Percentiles rank a stretch among this genome's conserved stretches.
phyloP scores from a whole-genome alignment of 371 early-diverging fungal genomes.

The Blakeslea trispora region DNA sequence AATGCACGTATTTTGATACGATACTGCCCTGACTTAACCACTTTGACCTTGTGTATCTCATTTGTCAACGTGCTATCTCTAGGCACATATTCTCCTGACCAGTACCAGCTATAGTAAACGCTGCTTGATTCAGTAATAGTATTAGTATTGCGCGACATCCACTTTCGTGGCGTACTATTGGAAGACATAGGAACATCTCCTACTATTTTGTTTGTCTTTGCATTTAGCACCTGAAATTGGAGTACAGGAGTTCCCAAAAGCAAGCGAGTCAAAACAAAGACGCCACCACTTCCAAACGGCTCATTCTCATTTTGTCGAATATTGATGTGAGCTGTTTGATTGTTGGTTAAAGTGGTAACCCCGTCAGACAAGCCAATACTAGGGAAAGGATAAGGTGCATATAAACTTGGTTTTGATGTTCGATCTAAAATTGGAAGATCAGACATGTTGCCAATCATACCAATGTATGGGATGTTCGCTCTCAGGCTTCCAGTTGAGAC shows the following conservation, averaged over 20 bases:
- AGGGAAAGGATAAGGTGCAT: conserved; percentile 22
- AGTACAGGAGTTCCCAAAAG: conserved; percentile 27
- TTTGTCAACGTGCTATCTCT: conserved; percentile 18
- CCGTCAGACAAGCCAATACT: conserved; percentile 22
- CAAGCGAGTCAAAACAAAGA: conserved; percentile 24
- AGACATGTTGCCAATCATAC: conserved; percentile 35
- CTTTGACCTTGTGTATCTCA: background rate
- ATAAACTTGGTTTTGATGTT: background rate
- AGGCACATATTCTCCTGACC: conserved; percentile 28
- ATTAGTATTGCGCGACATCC: conserved; percentile 27
- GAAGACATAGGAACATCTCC: conserved; percentile 27
- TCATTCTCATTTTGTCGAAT: background rate
- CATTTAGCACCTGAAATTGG: conserved; percentile 22
- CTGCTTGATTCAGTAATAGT: conserved; percentile 13
- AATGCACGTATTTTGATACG: conserved; percentile 21
- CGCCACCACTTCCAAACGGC: conserved; percentile 1
- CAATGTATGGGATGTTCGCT: conserved; percentile 30
- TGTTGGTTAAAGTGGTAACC: conserved; percentile 2
- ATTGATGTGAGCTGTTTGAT: conserved; percentile 10
- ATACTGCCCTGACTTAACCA: conserved; percentile 20
- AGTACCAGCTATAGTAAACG: conserved; percentile 24
- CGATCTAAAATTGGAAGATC: conserved; percentile 28
- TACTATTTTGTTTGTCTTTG: conserved; percentile 9
- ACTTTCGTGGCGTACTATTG: conserved; percentile 7
- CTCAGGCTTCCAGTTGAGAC: background rate